Evolutionary conservation across 192 early-diverging fungal species (phyloP), one percentile per base, ranked within the genome.

Genomic region (Lunasporangiospora selenospora): DNA sequence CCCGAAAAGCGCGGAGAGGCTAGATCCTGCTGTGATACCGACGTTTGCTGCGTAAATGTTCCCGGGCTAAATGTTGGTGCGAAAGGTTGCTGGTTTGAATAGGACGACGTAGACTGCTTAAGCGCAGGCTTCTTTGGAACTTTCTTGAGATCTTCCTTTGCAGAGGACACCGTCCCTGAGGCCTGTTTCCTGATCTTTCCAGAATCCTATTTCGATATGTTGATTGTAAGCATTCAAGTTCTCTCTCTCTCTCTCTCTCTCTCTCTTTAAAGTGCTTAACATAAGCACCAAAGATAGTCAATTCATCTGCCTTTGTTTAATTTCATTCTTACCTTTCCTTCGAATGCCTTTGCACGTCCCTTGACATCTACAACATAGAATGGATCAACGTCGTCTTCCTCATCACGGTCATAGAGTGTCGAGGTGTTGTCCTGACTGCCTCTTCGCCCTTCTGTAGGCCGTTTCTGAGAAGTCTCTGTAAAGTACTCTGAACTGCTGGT

Each of bases 351-450:
- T 3, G 69, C 69, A 6, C 61, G 60, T 16, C 60, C 60, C 33
- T 63, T 62, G 32, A 34, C 40, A 32, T 73, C 69, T n/a, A 61
- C 60, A 36, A 73, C 47, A 23, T 73, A 73, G 21, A 50, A 63
- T 12, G 61, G 60, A 33, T 73, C 69, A 3, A 63, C 60, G 15
- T 63, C 69, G 10, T 47, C 66, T 7, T 53, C 51, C 11, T 61
- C 69, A 40, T 62, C 53, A 6, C 57, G 59, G 12, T 73, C 47
- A 38, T 73, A 71, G n/a, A n/a, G n/a, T n/a, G n/a, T n/a, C n/a
- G n/a, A n/a, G n/a, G n/a, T n/a, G n/a, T n/a, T n/a, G n/a, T n/a
- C n/a, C n/a, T n/a, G n/a, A n/a, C n/a, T n/a, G n/a, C n/a, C n/a
- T n/a, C n/a, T n/a, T n/a, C n/a, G n/a, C n/a, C n/a, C n/a, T n/a